These are phyloP conservation scores for Calonectria pseudoreteaudii DNA, from an alignment of 2,329 filamentous ascomycete species.

Conservation along the genomic window DNA sequence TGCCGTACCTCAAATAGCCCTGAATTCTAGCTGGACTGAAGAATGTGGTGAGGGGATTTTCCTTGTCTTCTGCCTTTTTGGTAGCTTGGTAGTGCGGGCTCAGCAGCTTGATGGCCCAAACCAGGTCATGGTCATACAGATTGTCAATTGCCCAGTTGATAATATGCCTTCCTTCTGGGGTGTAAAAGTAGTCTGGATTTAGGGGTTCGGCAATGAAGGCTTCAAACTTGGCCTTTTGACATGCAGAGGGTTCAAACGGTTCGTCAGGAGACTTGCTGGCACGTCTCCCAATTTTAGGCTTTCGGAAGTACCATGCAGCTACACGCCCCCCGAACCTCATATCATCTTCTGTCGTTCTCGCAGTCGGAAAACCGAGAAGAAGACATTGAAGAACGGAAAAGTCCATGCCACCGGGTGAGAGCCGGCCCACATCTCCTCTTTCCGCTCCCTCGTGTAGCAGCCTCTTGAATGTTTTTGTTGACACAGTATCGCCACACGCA, in stretches of 20 bases:
- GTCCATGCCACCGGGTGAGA: background rate
- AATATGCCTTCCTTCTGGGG: background rate
- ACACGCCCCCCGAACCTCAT: background rate
- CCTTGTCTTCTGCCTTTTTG: background rate
- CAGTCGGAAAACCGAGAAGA: background rate
- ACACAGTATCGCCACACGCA: slow-evolving; percentile 11
- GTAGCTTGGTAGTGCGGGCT: background rate
- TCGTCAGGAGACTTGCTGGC: no score
- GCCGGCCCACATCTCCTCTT: background rate
- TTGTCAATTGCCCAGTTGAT: slow-evolving; percentile 24
- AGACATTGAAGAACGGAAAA: slow-evolving; percentile 19
- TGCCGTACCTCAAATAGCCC: slow-evolving; percentile 6
- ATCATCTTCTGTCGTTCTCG: background rate
- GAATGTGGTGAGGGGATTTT: background rate
- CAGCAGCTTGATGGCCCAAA: slow-evolving; percentile 3
- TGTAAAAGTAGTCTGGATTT: background rate
- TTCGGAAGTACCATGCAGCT: background rate
- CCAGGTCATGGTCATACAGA: background rate
- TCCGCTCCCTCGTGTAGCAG: background rate
- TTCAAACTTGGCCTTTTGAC: background rate
- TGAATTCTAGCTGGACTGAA: background rate
- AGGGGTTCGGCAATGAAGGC: background rate
- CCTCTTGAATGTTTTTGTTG: background rate
- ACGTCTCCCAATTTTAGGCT: background rate
- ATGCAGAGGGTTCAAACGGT: background rate